Evolutionary conservation across 1,284 basidiomycete species (phyloP).

Genomic region (Volvariella surrecta): DNA sequence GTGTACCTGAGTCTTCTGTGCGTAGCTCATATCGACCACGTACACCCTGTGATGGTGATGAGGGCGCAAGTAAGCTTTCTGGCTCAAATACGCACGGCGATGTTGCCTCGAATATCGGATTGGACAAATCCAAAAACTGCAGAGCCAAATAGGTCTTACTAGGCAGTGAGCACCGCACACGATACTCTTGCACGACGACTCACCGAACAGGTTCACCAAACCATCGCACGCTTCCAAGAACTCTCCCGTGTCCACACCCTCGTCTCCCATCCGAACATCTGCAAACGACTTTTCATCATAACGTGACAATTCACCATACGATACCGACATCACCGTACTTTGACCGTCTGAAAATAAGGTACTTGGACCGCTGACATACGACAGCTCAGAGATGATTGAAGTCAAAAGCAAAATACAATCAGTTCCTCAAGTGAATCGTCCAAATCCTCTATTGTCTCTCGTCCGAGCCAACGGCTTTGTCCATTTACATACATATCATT

Average conservation of each 20-base stretch:
- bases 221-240: conserved; percentile 92
- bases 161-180: conserved; percentile 2
- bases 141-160: conserved; percentile 82
- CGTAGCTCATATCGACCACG: conserved; percentile 56
- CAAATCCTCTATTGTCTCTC: no score
- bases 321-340: no score
- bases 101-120: conserved; percentile 84
- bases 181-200: conserved; percentile 15
- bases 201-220: conserved; percentile 86
- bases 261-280: conserved; percentile 71
- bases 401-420: no score
- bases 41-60: conserved; percentile 67
- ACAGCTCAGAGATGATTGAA: no score
- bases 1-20: conserved; percentile 54
- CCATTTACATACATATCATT: no score
- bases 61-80: conserved; percentile 6
- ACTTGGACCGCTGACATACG: no score
- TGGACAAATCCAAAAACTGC: conserved; percentile 88
- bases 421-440: no score
- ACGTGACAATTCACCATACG: no score
- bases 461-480: no score
- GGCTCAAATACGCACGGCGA: conserved; percentile 44
- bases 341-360: no score
- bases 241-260: conserved; percentile 73
- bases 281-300: conserved; percentile 61